These are phyloP conservation scores for Candida neerlandica DNA, from an alignment of 1,139 yeast species.

Conservation along the genomic window DNA sequence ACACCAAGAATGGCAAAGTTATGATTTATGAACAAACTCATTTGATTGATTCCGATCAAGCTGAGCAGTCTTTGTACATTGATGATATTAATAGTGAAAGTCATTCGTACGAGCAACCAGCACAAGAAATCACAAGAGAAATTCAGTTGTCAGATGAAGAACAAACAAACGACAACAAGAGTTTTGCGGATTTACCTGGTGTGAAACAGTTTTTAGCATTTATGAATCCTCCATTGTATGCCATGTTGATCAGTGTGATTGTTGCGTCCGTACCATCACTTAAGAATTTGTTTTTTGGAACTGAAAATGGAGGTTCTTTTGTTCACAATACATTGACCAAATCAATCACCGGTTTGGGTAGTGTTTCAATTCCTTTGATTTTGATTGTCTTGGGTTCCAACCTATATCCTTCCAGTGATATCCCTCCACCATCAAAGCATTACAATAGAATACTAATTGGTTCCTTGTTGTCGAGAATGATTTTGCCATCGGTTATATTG, in stretches of 20 bases:
- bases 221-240: slow-evolving; percentile 95
- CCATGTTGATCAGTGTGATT: slow-evolving; percentile 80
- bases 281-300: slow-evolving; percentile 65
- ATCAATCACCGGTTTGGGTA: slow-evolving; percentile 78
- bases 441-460: slow-evolving; percentile 64
- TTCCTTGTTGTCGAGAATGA: slow-evolving; percentile 74
- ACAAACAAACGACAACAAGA: not conserved
- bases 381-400: slow-evolving; percentile 78
- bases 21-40: slow-evolving; percentile 14
- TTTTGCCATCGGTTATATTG: slow-evolving; percentile 67
- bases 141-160: slow-evolving; percentile 11
- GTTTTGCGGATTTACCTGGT: slow-evolving; percentile 15
- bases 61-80: slow-evolving; percentile 13
- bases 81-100: not conserved
- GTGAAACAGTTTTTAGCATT: slow-evolving; percentile 39
- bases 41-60: slow-evolving; percentile 7
- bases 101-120: slow-evolving; percentile 3
- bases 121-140: slow-evolving; percentile 16
- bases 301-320: slow-evolving; percentile 42
- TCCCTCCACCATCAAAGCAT: slow-evolving; percentile 64
- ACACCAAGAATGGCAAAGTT: slow-evolving; percentile 18
- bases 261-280: slow-evolving; percentile 81
- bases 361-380: slow-evolving; percentile 85
- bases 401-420: slow-evolving; percentile 64
- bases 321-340: slow-evolving; percentile 75